These are phyloP conservation scores for Trametes villosa DNA, from an alignment of 768 basidiomycete genomes.

Conservation along the genomic window DNA sequence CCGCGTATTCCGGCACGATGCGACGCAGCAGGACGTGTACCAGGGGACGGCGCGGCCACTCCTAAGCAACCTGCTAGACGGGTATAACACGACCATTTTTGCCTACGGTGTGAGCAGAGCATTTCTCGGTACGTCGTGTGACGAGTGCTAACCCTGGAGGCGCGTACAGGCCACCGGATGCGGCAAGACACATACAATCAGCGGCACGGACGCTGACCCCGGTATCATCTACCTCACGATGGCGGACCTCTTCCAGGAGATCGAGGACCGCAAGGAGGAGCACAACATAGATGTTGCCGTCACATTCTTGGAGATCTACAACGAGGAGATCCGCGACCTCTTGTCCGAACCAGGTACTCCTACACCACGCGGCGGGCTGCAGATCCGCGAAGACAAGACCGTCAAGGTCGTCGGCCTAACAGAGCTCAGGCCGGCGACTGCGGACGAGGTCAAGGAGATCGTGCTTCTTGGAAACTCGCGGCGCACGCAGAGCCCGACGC, in stretches of 20 bases:
- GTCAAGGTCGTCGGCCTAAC: conserved; percentile 89
- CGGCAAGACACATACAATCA: conserved; percentile 99
- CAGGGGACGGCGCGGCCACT: conserved; percentile 85
- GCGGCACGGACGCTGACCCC: conserved; percentile 84
- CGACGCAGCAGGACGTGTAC: conserved; percentile 87
- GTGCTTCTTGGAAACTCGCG: conserved; percentile 88
- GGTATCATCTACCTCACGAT: conserved; percentile 97
- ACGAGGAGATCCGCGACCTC: conserved; percentile 97
- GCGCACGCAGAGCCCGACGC: conserved; percentile 91
- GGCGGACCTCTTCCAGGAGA: conserved; percentile 94
- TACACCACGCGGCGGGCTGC: conserved; percentile 81
- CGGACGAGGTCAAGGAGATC: conserved; percentile 93
- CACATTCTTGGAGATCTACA: conserved; percentile 98
- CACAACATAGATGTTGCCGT: conserved; percentile 87
- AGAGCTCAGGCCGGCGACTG: conserved; percentile 77
- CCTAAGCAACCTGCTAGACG: conserved; percentile 83
- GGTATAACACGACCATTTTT: conserved; percentile 97
- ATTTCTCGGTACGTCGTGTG: not conserved
- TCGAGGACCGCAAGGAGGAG: conserved; percentile 85
- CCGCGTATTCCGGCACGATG: conserved; percentile 81
- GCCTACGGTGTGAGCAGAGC: conserved; percentile 85
- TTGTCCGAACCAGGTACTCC: conserved; percentile 73
- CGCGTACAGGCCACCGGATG: conserved; percentile 95
- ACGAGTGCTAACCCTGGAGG: not conserved
- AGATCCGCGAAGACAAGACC: conserved; percentile 92